Evolutionary conservation across 306 rosid species (phyloP), one percentile per base, ranked within the genome.

Genomic region (Vigna hirtella): DNA sequence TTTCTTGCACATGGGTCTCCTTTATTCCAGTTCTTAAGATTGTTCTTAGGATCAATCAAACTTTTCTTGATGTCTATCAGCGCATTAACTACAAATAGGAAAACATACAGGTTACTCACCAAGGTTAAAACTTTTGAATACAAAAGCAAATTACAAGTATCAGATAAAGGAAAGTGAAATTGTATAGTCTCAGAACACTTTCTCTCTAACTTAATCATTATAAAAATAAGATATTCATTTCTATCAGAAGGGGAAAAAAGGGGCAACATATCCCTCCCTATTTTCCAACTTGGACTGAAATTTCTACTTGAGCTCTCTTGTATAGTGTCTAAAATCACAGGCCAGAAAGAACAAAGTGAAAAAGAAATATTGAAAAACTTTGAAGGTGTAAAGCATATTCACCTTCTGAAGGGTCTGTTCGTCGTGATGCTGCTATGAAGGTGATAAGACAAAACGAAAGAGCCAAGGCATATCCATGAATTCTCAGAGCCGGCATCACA

Each of bases 401-500:
- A 93, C 98, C 97, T 88, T 93, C 98, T 6, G 93, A 87, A 81
- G 95, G 93, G 78, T 88, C 77, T 57, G 91, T 88, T 73, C 11
- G 45, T 17, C 77, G 82, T 59, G 94, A 83, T 15, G 51, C 77
- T 13, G 85, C 83, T 50, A 77, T 74, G 51, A 87, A 55, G 36
- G 77, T 26, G 66, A 85, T 50, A 76, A 50, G 77, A 56, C 82
- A 89, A 76, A 66, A 71, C 70, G 53, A 83, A 56, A 84, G 66
- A 73, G 84, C 84, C 74, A 91, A 56, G 49, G 72, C 79, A 74
- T 50, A 87, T 70, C 78, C 92, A 82, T 71, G 69, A 78, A 74
- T 47, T 77, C 86, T 83, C 77, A 79, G 66, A 82, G 49, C 77
- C 79, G 36, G 56, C 96, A 93, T 90, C 82, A 74, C 79, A 71